These are phyloP conservation scores for Vaccinium myrtillus DNA, from an alignment of 148 eudicot species.

Conservation along the genomic window DNA sequence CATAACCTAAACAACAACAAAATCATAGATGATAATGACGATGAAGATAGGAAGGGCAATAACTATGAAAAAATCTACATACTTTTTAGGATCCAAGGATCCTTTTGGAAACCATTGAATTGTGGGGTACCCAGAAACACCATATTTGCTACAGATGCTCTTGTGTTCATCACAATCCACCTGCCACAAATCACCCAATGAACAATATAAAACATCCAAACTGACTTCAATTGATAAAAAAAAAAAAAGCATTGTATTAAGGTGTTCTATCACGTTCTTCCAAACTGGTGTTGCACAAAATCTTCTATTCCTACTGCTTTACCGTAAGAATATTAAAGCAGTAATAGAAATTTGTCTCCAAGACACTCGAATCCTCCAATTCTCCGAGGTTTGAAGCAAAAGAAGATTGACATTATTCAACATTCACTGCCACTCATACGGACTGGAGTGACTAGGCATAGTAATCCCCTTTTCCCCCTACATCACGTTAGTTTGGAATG, in stretches of 20 bases:
- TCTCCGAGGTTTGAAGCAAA: neutral
- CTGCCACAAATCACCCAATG: constrained; percentile 35
- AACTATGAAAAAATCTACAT: constrained; percentile 22
- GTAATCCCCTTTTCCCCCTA: neutral
- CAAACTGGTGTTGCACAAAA: neutral
- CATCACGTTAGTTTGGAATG: neutral
- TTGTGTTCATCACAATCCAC: constrained; percentile 98
- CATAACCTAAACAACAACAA: neutral
- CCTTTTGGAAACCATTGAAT: constrained; percentile 98
- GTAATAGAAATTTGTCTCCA: neutral
- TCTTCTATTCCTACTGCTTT: neutral
- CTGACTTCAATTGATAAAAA: neutral
- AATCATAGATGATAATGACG: neutral
- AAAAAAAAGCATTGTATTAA: neutral
- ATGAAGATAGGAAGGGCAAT: neutral
- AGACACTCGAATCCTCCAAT: neutral
- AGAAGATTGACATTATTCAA: neutral
- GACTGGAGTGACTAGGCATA: neutral
- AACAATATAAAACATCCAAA: constrained; percentile 11
- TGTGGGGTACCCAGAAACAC: constrained; percentile 91
- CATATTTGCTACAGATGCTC: constrained; percentile 72
- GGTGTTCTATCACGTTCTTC: neutral
- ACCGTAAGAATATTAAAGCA: neutral
- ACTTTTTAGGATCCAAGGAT: constrained; percentile 94
- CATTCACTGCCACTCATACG: neutral